These are phyloP conservation scores for Corylus americana DNA, from an alignment of 306 rosid genomes.

Conservation along the genomic window DNA sequence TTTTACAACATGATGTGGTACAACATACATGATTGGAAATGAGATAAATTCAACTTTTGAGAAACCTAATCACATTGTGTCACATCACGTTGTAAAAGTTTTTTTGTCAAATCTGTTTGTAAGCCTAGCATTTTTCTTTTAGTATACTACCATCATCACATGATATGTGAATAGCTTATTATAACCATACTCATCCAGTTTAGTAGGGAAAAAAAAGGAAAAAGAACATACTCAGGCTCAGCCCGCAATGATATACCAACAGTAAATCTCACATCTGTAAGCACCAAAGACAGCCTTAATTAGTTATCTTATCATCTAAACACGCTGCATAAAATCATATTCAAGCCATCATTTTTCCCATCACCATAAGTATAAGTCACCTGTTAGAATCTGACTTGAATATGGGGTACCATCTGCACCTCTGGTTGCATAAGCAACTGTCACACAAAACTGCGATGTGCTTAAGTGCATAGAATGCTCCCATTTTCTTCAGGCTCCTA, in stretches of 20 bases:
- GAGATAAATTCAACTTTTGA: too few relatives aligned
- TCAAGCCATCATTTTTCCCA: background rate
- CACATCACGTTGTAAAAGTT: too few relatives aligned
- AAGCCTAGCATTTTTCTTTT: background rate
- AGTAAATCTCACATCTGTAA: background rate
- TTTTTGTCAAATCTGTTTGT: too few relatives aligned
- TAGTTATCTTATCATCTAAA: background rate
- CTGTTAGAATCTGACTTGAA: background rate
- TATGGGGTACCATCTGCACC: background rate
- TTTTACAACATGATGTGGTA: too few relatives aligned
- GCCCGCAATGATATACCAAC: too few relatives aligned
- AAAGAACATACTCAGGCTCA: too few relatives aligned
- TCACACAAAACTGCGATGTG: background rate
- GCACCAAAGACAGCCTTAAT: background rate
- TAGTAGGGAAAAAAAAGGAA: too few relatives aligned
- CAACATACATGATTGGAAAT: too few relatives aligned
- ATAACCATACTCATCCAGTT: too few relatives aligned
- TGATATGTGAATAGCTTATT: too few relatives aligned
- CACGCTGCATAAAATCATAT: background rate
- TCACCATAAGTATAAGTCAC: background rate
- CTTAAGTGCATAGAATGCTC: background rate
- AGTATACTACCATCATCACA: background rate
- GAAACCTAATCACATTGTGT: too few relatives aligned
- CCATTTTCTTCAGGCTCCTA: background rate
- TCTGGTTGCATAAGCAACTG: background rate